Base-by-base conservation (phyloP, 768 basidiomycete genomes). In the Lactifluus hygrophoroides region DNA sequence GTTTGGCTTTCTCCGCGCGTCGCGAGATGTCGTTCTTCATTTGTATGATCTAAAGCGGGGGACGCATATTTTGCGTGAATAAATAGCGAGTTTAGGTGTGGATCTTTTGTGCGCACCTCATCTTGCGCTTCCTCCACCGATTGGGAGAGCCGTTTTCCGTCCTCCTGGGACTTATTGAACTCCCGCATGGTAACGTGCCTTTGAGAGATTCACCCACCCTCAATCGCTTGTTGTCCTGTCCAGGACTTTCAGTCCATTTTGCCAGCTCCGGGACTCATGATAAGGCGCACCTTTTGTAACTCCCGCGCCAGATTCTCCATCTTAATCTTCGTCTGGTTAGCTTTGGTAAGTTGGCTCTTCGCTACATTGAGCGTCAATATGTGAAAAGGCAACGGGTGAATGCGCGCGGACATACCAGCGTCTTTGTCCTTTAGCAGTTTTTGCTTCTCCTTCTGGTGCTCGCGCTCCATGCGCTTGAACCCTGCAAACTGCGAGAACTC, bases 361-460 rank as follows among this genome's bases (percentile, higher is more conserved):
- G 90, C 90, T 65, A 40, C 47, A 51, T 51, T n/a, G 28, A 37
- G 50, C n/a, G 63, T 53, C 51, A 56, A 47, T 4, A 19, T 66
- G 54, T 54, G 38, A 56, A 51, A 44, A 14, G 14, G 25, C 17
- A 38, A 8, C 13, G 2, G 6, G 25, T 43, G 16, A 3, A 35
- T 21, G 42, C 34, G 51, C 47, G 10, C 5, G 37, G 69, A 70
- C 73, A 45, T 54, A 90, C 89, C 88, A 63, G 88, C 82, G 73
- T 93, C 91, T 74, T 92, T 92, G 76, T 94, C 91, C 74, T 93
- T 93, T 49, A 81, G 77, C 30, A 93, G 76, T 68, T 93, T 93
- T 75, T 93, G 90, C 71, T 89, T 92, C 76, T 93, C 91, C 73
- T 90, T 93, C 40, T 90, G 85, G 66, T 92, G 87, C 68, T 92